phyloP scores from a whole-genome alignment of 306 rosid species.

The Lagenaria siceraria region DNA sequence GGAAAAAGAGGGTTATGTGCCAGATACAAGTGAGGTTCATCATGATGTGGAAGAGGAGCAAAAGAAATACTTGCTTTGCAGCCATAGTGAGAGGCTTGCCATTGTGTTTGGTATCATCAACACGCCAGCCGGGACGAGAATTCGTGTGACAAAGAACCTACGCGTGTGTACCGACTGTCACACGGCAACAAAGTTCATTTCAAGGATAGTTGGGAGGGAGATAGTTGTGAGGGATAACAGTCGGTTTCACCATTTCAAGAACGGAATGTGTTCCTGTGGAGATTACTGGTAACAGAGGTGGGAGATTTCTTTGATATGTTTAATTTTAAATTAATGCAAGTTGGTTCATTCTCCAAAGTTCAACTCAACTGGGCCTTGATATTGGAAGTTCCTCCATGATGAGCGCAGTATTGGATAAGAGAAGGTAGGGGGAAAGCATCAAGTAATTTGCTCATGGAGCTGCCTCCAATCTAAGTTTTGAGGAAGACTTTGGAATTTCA shows the following conservation, averaged over 20 bases:
- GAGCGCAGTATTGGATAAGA: not conserved
- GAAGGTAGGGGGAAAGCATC: not conserved
- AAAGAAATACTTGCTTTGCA: slow-evolving; percentile 33
- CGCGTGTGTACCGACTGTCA: slow-evolving; percentile 74
- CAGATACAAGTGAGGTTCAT: slow-evolving; percentile 51
- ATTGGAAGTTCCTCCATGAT: not conserved
- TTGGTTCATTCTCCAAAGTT: not conserved
- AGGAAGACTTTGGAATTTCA: not conserved
- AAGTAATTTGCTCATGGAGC: not conserved
- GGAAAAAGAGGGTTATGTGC: slow-evolving; percentile 60
- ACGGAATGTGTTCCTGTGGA: slow-evolving; percentile 54
- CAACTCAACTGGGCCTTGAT: not conserved
- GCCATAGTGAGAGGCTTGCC: slow-evolving; percentile 86
- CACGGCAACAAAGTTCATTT: slow-evolving; percentile 53
- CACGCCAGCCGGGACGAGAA: slow-evolving; percentile 60
- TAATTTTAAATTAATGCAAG: not conserved
- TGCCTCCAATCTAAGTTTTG: no score
- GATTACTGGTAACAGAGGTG: slow-evolving; percentile 35
- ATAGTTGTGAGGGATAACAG: slow-evolving; percentile 73
- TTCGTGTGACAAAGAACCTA: slow-evolving; percentile 67
- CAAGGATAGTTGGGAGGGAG: slow-evolving; percentile 70
- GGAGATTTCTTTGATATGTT: not conserved
- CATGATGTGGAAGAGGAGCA: slow-evolving; percentile 79
- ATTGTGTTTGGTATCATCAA: slow-evolving; percentile 75
- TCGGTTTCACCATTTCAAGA: slow-evolving; percentile 77